Conservation (phyloP, 805 yeast species). For the Candida insectalens region DNA sequence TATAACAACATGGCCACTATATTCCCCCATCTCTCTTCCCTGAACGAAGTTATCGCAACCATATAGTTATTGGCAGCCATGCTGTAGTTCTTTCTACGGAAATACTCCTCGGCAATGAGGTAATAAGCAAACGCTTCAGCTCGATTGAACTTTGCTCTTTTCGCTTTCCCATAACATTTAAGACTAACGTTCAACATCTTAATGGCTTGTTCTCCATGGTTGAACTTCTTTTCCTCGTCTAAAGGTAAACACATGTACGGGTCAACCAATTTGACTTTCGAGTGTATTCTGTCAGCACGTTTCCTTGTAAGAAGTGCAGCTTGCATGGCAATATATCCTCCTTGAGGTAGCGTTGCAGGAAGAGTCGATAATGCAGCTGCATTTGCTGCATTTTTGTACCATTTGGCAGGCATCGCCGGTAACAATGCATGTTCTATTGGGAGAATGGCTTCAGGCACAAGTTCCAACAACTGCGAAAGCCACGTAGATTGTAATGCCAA, state of each 20-base stretch:
- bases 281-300: background rate
- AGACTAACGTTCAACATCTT: slow-evolving; percentile 27
- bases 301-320: slow-evolving; percentile 24
- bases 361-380: background rate
- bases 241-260: slow-evolving; percentile 18
- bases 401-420: slow-evolving; percentile 22
- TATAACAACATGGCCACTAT: slow-evolving; percentile 25
- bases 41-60: slow-evolving; percentile 26
- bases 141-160: slow-evolving; percentile 26
- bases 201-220: slow-evolving; percentile 11
- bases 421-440: slow-evolving; percentile 25
- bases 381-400: slow-evolving; percentile 8
- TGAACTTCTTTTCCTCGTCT: slow-evolving; percentile 14
- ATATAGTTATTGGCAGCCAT: slow-evolving; percentile 33
- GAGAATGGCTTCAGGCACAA: slow-evolving; percentile 33
- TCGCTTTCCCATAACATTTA: slow-evolving; percentile 27
- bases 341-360: slow-evolving; percentile 26
- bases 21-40: slow-evolving; percentile 32
- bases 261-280: slow-evolving; percentile 9
- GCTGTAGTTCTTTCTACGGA: slow-evolving; percentile 22
- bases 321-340: slow-evolving; percentile 32
- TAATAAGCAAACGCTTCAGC: slow-evolving; percentile 34
- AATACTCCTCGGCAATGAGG: slow-evolving; percentile 42
- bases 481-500: slow-evolving; percentile 51
- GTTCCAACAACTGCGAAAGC: slow-evolving; percentile 48